These are phyloP conservation scores for Russula vinacea DNA, from an alignment of 768 basidiomycete species.

Conservation along the genomic window DNA sequence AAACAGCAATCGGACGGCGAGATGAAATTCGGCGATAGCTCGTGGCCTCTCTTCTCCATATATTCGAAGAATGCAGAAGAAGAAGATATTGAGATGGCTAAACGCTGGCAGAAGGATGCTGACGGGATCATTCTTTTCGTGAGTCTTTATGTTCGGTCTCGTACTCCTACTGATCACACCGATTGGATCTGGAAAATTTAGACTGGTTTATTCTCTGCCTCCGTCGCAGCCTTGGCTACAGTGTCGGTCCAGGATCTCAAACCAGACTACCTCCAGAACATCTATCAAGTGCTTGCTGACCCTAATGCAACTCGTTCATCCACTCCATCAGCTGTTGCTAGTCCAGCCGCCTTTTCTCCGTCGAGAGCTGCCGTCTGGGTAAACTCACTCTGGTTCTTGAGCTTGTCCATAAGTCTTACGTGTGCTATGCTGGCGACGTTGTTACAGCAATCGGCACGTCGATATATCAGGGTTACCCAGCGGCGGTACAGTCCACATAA, in stretches of 20 bases:
- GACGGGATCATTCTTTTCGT: not conserved
- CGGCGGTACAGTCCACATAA: not conserved
- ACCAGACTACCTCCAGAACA: not conserved
- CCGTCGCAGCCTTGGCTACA: not conserved
- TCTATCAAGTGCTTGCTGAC: not conserved
- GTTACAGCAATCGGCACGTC: not conserved
- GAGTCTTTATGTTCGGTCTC: not conserved
- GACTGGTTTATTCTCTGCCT: constrained; percentile 2
- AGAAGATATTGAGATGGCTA: not conserved
- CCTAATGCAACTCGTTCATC: not conserved
- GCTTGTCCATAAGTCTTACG: not conserved
- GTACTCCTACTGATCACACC: too few species aligned
- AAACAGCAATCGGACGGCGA: not conserved
- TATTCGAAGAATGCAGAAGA: not conserved
- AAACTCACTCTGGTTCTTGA: not conserved
- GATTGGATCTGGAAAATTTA: not conserved
- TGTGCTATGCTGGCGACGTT: constrained; percentile 4
- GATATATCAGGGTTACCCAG: not conserved
- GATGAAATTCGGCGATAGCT: not conserved
- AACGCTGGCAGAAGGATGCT: not conserved
- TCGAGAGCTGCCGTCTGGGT: not conserved
- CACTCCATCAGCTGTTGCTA: not conserved
- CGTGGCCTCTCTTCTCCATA: too few species aligned
- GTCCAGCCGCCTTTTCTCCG: too few species aligned
- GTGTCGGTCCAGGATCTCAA: not conserved